Base-by-base conservation (phyloP, 345 rosid genomes). In the Eucalyptus marginata region DNA sequence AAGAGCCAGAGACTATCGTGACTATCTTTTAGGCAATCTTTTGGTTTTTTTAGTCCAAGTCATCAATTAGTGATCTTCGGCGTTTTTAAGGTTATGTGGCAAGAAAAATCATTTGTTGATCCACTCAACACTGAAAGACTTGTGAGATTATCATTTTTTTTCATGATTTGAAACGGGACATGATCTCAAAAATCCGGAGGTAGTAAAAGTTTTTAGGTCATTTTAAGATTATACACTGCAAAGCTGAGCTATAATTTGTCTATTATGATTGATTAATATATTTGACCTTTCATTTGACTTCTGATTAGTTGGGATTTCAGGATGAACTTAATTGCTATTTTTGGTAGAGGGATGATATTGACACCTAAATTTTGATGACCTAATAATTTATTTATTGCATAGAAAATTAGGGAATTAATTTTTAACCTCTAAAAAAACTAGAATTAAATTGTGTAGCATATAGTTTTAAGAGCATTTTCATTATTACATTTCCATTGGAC, bases 281-380 rank as follows among this genome's bases (percentile, higher is more conserved):
- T 36, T 5, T 36, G 47, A 71, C 47, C 46, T 71, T 71, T 71
- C 3, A 0, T 36, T 71, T 36, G 46, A 71, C 7, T 24, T 29
- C 25, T 5, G 6, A 36, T 36, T 25, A 71, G 13, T 71, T 71
- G 14, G 83, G 83, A 10, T 71, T 71, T 20, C 24, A 18, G 2
- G 83, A 36, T 36, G 47, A 71, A 71, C 83, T 33, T 4, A 64
- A 52, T 52, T 52, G 56, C 15, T 62, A 13, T 62, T 1, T 29
- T 62, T 62, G 10, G 71, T 7, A 62, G 71, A 13, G 29, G 33
- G 24, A 52, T 52, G 56, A 52, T 52, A 18, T 52, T 18, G 24
- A 52, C 0, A 52, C 2, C 24, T 52, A 52, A 52, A 52, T 52
- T 52, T 52, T 0, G 2, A 52, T 4, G 2, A 52, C 56, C 0